Conservation (phyloP, 1,139 yeast species). For the Magnusiomyces fungicola region DNA sequence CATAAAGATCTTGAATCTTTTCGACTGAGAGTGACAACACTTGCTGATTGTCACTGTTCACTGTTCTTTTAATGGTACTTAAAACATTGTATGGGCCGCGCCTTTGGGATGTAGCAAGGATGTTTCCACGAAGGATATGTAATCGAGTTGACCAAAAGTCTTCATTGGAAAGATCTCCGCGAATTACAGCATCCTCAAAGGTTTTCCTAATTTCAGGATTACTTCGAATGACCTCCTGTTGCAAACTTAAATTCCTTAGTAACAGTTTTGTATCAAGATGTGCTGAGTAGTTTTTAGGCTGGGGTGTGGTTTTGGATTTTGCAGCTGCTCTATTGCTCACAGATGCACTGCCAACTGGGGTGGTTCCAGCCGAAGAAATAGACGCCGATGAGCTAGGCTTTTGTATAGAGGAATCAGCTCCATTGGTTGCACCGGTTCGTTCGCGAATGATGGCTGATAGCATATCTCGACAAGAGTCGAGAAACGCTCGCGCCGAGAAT, state of each 20-base stretch:
- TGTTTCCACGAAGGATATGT: slow-evolving; percentile 74
- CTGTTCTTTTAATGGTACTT: slow-evolving; percentile 83
- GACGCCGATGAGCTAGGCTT: too few species aligned
- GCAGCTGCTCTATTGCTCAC: slow-evolving; percentile 29
- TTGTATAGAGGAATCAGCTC: background rate
- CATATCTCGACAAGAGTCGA: background rate
- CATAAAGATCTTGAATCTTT: slow-evolving; percentile 81
- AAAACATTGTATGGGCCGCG: slow-evolving; percentile 91
- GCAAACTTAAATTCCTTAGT: slow-evolving; percentile 64
- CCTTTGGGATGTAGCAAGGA: slow-evolving; percentile 74
- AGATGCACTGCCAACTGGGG: background rate
- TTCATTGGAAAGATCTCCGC: slow-evolving; percentile 64
- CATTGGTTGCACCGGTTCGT: background rate
- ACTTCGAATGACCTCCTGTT: slow-evolving; percentile 65
- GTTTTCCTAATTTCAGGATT: slow-evolving; percentile 64
- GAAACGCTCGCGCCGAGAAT: slow-evolving; percentile 13
- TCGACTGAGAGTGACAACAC: slow-evolving; percentile 89
- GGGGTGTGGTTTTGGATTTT: slow-evolving; percentile 39
- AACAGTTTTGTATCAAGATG: slow-evolving; percentile 42
- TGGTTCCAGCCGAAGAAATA: too few species aligned
- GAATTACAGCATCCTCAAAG: slow-evolving; percentile 83
- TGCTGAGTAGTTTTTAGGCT: slow-evolving; percentile 21
- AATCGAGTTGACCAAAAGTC: slow-evolving; percentile 88
- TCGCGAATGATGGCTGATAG: background rate
- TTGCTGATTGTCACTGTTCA: slow-evolving; percentile 58